A percentile compares a stretch with the other conserved stretches of the same genome.
Evolutionary conservation across 169 alveolate genomes (phyloP).

Genomic region (Cryptosporidium canis): DNA sequence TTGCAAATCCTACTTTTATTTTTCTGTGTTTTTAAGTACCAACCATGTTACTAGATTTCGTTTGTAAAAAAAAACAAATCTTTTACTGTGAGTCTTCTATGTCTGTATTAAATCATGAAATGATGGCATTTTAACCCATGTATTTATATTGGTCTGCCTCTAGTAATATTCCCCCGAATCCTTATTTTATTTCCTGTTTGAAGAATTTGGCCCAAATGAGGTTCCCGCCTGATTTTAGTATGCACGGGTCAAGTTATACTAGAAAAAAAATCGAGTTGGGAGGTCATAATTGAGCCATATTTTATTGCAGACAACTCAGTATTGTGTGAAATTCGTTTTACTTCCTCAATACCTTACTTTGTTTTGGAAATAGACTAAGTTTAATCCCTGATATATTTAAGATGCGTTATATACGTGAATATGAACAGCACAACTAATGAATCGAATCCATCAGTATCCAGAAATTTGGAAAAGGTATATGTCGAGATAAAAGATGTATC

Average conservation of each 20-base stretch:
- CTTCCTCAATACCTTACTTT: not conserved
- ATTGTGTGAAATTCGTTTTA: not conserved
- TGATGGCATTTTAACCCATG: no score
- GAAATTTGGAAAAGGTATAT: slow-evolving; percentile 12
- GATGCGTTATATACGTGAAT: not conserved
- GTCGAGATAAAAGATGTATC: not conserved
- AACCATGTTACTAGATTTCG: no score
- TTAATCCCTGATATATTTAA: slow-evolving; percentile 1
- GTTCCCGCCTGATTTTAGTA: not conserved
- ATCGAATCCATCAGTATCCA: not conserved
- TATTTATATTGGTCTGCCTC: no score
- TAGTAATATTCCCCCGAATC: not conserved
- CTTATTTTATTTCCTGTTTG: not conserved
- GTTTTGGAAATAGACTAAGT: no score
- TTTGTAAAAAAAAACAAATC: no score
- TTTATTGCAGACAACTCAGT: not conserved
- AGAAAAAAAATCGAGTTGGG: not conserved
- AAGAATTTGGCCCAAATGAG: not conserved
- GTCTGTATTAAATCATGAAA: no score
- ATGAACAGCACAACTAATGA: slow-evolving; percentile 4
- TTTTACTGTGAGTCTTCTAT: no score
- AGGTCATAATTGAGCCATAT: not conserved
- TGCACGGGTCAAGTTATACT: not conserved
- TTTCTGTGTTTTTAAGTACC: no score
- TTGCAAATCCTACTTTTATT: not conserved